These are phyloP conservation scores for Yarrowia sp. DNA, from an alignment of 805 yeast species.

Conservation along the genomic window DNA sequence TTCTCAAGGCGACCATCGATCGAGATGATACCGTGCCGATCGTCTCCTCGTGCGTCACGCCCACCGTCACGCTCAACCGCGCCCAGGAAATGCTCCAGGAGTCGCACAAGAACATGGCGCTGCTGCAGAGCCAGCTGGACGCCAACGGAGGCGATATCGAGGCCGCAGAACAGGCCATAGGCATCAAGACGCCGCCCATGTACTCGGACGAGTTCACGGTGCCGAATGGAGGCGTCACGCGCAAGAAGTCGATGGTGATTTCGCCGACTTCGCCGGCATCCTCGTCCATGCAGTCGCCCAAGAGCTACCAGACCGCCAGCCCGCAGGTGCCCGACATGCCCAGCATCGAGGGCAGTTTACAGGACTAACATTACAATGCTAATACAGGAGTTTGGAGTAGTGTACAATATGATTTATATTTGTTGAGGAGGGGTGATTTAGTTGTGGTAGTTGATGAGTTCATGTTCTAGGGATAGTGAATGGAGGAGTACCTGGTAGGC, in stretches of 20 bases:
- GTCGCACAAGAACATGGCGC: conserved; percentile 55
- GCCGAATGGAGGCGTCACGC: conserved; percentile 8
- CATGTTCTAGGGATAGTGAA: too few relatives aligned
- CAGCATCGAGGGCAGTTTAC: conserved; percentile 23
- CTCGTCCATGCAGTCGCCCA: conserved; percentile 15
- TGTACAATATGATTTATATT: too few relatives aligned
- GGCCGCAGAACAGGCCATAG: conserved; percentile 21
- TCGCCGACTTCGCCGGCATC: conserved; percentile 19
- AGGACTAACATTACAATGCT: conserved; percentile 15
- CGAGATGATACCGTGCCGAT: conserved; percentile 91
- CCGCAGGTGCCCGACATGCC: conserved; percentile 24
- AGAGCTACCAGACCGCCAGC: not conserved
- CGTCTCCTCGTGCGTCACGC: conserved; percentile 87
- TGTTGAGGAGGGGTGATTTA: too few relatives aligned
- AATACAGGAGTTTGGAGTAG: conserved; percentile 1
- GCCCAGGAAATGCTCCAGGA: conserved; percentile 85
- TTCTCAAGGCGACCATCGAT: conserved; percentile 94
- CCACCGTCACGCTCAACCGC: conserved; percentile 82
- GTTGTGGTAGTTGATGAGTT: too few relatives aligned
- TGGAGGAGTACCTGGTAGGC: too few relatives aligned
- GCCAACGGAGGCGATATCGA: conserved; percentile 27
- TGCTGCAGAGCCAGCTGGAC: conserved; percentile 25
- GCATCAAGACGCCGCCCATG: conserved; percentile 14
- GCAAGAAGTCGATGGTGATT: conserved; percentile 11
- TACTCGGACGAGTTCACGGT: conserved; percentile 22